Conservation (phyloP, 1,284 basidiomycete genomes). For the Cutaneotrichosporon cavernicola region DNA sequence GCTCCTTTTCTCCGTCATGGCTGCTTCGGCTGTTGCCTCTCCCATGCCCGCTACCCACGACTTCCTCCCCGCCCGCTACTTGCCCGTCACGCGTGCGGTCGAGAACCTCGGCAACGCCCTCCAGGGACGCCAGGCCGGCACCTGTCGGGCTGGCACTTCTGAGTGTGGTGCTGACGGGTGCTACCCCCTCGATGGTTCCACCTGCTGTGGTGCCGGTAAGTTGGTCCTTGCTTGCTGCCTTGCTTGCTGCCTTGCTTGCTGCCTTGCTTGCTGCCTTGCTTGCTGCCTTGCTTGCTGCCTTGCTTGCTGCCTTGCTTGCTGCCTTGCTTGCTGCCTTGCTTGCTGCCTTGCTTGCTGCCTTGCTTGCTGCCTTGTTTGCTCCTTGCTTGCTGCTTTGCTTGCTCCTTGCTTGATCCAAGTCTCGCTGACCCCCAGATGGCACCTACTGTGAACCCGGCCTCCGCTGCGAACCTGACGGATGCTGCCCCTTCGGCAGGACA, state of each 20-base stretch:
- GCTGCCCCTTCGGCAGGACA: background rate
- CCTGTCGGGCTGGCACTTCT: background rate
- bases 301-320: background rate
- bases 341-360: background rate
- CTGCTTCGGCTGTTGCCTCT: background rate
- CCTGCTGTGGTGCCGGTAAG: background rate
- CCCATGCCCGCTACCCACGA: background rate
- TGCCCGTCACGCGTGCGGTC: background rate
- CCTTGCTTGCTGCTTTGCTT: background rate
- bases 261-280: background rate
- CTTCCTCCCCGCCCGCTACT: background rate
- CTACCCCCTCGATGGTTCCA: background rate
- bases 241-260: background rate
- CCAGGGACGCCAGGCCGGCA: background rate
- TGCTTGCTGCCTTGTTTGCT: background rate
- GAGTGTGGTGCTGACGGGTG: background rate
- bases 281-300: background rate
- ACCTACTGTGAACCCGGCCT: background rate
- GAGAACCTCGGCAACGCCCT: background rate
- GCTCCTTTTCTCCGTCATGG: conserved; percentile 2
- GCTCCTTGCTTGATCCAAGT: background rate
- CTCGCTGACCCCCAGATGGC: background rate
- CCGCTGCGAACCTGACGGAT: background rate
- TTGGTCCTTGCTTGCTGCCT: background rate
- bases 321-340: background rate